Evolutionary conservation across 345 rosid species (phyloP), one percentile per base, ranked within the genome.

Genomic region (Melastoma malabathricum): DNA sequence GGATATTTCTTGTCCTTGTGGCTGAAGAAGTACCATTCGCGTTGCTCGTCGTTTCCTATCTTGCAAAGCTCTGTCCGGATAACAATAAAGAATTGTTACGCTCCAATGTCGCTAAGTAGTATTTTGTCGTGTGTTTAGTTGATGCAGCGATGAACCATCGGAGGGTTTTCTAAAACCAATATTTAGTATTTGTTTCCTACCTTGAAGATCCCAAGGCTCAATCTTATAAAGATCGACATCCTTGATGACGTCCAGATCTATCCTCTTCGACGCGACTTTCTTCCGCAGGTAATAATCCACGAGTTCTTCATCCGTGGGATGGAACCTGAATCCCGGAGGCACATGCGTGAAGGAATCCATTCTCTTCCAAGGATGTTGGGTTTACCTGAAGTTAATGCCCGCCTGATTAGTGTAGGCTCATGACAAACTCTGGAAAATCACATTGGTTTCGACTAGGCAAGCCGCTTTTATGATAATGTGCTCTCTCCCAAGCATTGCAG

Each of bases 1-100:
- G 98, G 98, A 54, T 92, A 92, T 62, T 92, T 92, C 70, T 92
- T 92, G 62, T 92, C 96, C 60, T 87, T 92, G 47, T 92, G 95
- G 67, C 96, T 92, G 50, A 87, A 92, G 68, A 87, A 87, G 56
- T 92, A 92, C 98, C 98, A 92, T 44, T 92, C 96, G 57, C 69
- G 80, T 56, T 84, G 93, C 66, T 84, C 98, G 59, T 86, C 88
- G 1, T 78, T 68, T 52, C 95, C 89, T 52, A 89, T 71, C 34
- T 75, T 73, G 76, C 98, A 92, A 46, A 84, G n/a, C 60, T 84
- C 96, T 92, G 63, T 59, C 51, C 43, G 55, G 0, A 34, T 34
- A 45, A 34, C 2, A 6, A 34, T 27, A 23, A 47, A 15, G 16
- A 17, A n/a, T 29, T 15, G 18, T 31, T 52, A 46, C 34, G 18